Evolutionary conservation across 305 asterid genomes (phyloP).

Genomic region (Fraxinus velutina): DNA sequence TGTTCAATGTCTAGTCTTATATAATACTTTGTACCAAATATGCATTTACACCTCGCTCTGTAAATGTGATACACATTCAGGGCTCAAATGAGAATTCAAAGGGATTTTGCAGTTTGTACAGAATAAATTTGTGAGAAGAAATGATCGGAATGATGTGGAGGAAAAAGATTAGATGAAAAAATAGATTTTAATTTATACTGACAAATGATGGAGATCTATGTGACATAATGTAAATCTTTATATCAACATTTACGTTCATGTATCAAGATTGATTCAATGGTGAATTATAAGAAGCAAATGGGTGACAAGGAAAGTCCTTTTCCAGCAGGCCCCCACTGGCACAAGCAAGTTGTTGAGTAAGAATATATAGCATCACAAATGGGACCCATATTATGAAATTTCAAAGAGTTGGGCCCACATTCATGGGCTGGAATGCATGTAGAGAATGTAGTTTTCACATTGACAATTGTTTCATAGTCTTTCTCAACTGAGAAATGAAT

Average conservation of each 20-base stretch:
- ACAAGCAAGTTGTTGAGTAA: conserved; percentile 15
- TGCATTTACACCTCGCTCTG: not conserved
- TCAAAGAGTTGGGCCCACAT: conserved; percentile 22
- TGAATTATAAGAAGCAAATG: not conserved
- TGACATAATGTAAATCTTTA: no score
- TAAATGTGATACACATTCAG: not conserved
- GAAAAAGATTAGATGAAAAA: no score
- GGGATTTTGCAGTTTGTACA: no score
- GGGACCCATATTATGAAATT: not conserved
- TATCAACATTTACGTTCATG: no score
- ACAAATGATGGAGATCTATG: no score
- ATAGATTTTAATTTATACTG: no score
- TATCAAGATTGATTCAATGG: not conserved
- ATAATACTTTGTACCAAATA: not conserved
- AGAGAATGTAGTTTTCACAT: conserved; percentile 23
- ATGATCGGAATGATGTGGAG: no score
- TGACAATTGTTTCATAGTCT: not conserved
- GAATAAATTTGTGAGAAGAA: no score
- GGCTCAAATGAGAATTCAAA: not conserved
- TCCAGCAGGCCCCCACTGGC: conserved; percentile 28
- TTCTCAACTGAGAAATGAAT: not conserved
- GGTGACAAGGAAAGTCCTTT: conserved; percentile 6
- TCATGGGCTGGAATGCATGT: conserved; percentile 40
- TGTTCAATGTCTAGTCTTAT: not conserved
- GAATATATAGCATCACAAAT: not conserved